Evolutionary conservation across 192 early-diverging fungal genomes (phyloP).

Genomic region (Backusella luteola): DNA sequence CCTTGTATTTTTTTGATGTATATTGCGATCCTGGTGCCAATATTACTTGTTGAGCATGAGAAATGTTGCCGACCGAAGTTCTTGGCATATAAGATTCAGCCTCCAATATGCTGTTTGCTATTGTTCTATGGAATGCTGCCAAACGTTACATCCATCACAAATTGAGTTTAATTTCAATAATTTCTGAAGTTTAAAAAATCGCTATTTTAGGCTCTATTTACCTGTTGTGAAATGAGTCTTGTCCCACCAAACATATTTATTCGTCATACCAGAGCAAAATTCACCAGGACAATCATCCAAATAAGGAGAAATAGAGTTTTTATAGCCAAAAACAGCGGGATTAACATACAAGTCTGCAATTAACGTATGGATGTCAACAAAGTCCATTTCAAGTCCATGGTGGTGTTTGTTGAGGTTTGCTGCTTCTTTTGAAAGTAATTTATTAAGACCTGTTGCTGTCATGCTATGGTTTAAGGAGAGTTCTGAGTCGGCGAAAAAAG

Average conservation of each 20-base stretch:
- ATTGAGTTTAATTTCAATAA: background rate
- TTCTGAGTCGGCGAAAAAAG: background rate
- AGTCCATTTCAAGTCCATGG: slow-evolving; percentile 15
- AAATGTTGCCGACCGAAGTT: background rate
- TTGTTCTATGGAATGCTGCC: background rate
- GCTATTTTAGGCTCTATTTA: slow-evolving; percentile 16
- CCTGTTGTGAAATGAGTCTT: slow-evolving; percentile 31
- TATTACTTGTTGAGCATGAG: background rate
- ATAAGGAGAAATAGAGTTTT: slow-evolving; percentile 22
- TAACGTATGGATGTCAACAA: slow-evolving; percentile 19
- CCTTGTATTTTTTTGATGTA: background rate
- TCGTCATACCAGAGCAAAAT: slow-evolving; percentile 13
- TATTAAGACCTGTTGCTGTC: slow-evolving; percentile 3
- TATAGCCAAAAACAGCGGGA: slow-evolving; percentile 28
- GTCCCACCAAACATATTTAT: slow-evolving; percentile 41
- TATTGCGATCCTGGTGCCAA: background rate
- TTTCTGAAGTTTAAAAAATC: slow-evolving; percentile 7
- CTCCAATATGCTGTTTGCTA: slow-evolving; percentile 13
- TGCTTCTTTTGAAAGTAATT: slow-evolving; percentile 11
- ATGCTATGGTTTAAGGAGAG: background rate
- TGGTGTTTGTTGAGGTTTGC: slow-evolving; percentile 14
- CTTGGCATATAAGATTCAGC: slow-evolving; percentile 5
- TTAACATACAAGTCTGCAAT: slow-evolving; percentile 15
- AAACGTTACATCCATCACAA: background rate
- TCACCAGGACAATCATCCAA: slow-evolving; percentile 31